Evolutionary conservation across 108 stramenopile species (phyloP), one percentile per base, ranked within the genome.

Genomic region (Pelagomonas calceolata): DNA sequence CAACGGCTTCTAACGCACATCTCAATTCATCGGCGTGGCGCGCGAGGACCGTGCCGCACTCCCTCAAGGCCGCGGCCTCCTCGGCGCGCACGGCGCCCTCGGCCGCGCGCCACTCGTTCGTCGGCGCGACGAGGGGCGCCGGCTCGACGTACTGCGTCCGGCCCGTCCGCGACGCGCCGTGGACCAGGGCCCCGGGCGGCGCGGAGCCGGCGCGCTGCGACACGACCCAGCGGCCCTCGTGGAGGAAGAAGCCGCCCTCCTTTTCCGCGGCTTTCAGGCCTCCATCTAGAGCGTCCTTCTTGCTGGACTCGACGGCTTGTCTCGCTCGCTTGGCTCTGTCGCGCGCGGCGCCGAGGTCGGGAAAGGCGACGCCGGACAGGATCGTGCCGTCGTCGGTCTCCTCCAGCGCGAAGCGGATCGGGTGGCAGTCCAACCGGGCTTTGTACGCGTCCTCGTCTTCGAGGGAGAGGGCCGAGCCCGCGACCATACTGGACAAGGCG

Each of bases 71-170:
- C 34, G 88, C 72, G 30, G 88, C 84, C 72, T 91, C 91, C 81
- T 95, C 94, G 16, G 68, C 69, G 68, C 82, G 79, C 32, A 92
- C 78, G 65, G 88, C 86, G 34, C 76, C 77, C 76, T 88, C 87
- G 31, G 79, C 79, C 68, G 88, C 84, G 29, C 86, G 80, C 66
- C 93, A 68, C 71, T 94, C 94, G 73, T 95, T 95, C 65, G 94
- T 94, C 10, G 89, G 88, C 34, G 88, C 89, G 26, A 93, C 87
- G 36, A 91, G 77, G 68, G 89, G 87, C n/a, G 80, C 79, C 18
- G 93, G 95, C 80, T 95, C 95, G 31, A 95, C 91, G 74, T 92
- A 95, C 21, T 88, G 81, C 26, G 95, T 95, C 73, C 88, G 87
- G n/a, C 92, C 95, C 32, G 89, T 90, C 18, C 92, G 78, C 39